Percentiles rank a stretch among this genome's conserved stretches.
Conservation (phyloP, 495 filamentous ascomycete species). For the Hypomontagnella submonticulosa region DNA sequence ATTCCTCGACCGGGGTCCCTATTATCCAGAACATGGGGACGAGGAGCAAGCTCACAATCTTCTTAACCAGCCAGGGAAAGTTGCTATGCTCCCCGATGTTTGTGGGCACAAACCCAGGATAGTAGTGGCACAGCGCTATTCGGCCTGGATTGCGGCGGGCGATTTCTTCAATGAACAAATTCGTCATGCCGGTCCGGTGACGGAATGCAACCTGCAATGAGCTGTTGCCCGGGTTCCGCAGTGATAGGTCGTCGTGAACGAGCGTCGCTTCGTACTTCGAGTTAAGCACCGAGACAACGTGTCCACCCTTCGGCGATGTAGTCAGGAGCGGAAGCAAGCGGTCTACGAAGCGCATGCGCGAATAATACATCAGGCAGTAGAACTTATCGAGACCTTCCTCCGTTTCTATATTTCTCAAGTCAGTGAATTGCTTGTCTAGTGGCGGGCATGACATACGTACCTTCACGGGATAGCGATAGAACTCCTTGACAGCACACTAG, state of each 20-base stretch:
- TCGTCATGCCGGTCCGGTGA: constrained; percentile 39
- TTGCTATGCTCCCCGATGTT: constrained; percentile 11
- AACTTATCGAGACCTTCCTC: constrained; percentile 40
- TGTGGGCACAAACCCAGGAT: constrained; percentile 37
- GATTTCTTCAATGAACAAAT: constrained; percentile 40
- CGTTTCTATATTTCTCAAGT: constrained; percentile 28
- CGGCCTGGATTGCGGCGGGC: constrained; percentile 27
- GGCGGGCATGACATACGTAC: not conserved
- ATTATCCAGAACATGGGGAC: constrained; percentile 5
- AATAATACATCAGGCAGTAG: constrained; percentile 43
- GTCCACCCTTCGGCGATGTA: constrained; percentile 12
- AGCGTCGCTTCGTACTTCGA: constrained; percentile 29
- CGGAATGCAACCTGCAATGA: not conserved
- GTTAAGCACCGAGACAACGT: constrained; percentile 40
- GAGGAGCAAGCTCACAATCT: constrained; percentile 7
- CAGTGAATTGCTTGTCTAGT: not conserved
- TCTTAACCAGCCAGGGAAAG: constrained; percentile 23
- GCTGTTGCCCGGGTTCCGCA: constrained; percentile 25
- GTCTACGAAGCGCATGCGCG: constrained; percentile 38
- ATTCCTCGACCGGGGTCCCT: constrained; percentile 21
- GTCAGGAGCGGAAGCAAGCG: constrained; percentile 37
- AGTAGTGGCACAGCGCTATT: constrained; percentile 29
- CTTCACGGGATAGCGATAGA: constrained; percentile 13
- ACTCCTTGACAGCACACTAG: constrained; percentile 39
- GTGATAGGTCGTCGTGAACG: constrained; percentile 32